These are phyloP conservation scores for Lepiota brunneoincarnata DNA, from an alignment of 768 basidiomycete genomes.

Conservation along the genomic window DNA sequence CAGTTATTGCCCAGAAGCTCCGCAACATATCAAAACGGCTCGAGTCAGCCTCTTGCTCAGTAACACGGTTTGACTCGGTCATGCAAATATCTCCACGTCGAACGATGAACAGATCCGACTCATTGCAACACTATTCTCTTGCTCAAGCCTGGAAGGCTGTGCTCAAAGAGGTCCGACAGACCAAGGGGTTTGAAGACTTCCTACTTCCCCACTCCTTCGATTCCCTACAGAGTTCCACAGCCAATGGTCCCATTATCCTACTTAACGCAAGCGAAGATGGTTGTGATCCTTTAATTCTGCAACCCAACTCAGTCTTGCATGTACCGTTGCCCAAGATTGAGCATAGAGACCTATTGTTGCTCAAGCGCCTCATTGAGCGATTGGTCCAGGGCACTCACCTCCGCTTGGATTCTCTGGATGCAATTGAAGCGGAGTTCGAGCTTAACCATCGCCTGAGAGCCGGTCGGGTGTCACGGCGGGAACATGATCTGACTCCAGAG, in stretches of 20 bases:
- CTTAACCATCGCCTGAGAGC: not conserved
- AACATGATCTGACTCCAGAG: not conserved
- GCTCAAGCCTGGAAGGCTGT: not conserved
- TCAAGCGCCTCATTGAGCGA: not conserved
- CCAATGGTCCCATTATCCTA: not conserved
- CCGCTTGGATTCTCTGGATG: not conserved
- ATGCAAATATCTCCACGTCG: not conserved
- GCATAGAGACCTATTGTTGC: not conserved
- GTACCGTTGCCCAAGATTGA: not conserved
- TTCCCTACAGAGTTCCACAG: not conserved
- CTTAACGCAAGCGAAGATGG: not conserved
- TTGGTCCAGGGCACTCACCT: not conserved
- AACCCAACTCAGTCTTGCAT: not conserved
- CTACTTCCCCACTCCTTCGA: not conserved
- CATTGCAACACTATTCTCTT: not conserved
- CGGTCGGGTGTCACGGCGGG: not conserved
- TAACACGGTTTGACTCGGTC: not conserved
- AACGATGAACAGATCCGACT: not conserved
- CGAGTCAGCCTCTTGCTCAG: not conserved
- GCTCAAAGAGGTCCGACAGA: not conserved
- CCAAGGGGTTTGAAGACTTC: slow-evolving; percentile 1
- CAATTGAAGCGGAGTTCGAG: not conserved
- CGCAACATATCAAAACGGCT: not conserved
- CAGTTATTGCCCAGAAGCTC: not conserved
- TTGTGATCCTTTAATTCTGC: not conserved